Percentiles rank a stretch among this genome's conserved stretches.
These are phyloP conservation scores for Cenchrus americanus DNA, from an alignment of 176 grass and related monocot genomes.

Conservation along the genomic window DNA sequence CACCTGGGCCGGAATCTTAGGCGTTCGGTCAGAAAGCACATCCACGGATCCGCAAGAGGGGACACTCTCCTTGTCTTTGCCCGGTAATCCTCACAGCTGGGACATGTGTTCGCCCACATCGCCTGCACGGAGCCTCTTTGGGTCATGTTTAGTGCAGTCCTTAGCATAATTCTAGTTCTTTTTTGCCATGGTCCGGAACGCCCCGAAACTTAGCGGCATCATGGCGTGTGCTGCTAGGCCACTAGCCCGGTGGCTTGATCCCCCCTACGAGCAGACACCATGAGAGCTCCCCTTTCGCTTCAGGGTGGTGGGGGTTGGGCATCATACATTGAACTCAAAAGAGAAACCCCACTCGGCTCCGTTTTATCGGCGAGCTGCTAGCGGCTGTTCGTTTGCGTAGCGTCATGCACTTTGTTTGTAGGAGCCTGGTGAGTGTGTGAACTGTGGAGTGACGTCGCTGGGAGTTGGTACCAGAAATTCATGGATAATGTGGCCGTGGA, in stretches of 20 bases:
- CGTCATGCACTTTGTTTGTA: not conserved
- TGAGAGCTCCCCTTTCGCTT: constrained; percentile 43
- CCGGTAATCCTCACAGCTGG: constrained; percentile 42
- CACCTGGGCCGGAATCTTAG: constrained; percentile 39
- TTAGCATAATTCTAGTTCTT: constrained; percentile 37
- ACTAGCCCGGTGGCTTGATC: constrained; percentile 9
- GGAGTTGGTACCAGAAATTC: constrained; percentile 26
- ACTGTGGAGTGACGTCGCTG: constrained; percentile 46
- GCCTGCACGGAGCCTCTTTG: constrained; percentile 7
- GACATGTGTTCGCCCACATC: constrained; percentile 17
- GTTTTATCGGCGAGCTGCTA: constrained; percentile 29
- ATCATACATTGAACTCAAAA: constrained; percentile 24
- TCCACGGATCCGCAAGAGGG: constrained; percentile 44
- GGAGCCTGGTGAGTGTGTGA: constrained; percentile 6
- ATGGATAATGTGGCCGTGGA: not conserved
- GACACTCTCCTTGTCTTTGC: constrained; percentile 57
- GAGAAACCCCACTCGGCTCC: not conserved
- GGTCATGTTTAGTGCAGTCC: constrained; percentile 27
- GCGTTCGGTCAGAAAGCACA: constrained; percentile 49
- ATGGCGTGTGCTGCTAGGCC: constrained; percentile 33
- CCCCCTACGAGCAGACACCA: constrained; percentile 37
- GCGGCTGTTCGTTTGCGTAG: constrained; percentile 4
- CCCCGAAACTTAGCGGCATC: constrained; percentile 28
- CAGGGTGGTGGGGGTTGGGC: constrained; percentile 37
- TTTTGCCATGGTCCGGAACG: not conserved